A percentile compares a stretch with the other conserved stretches of the same genome.
Evolutionary conservation across 805 yeast genomes (phyloP).

Genomic region (Wickerhamiella nectarea): DNA sequence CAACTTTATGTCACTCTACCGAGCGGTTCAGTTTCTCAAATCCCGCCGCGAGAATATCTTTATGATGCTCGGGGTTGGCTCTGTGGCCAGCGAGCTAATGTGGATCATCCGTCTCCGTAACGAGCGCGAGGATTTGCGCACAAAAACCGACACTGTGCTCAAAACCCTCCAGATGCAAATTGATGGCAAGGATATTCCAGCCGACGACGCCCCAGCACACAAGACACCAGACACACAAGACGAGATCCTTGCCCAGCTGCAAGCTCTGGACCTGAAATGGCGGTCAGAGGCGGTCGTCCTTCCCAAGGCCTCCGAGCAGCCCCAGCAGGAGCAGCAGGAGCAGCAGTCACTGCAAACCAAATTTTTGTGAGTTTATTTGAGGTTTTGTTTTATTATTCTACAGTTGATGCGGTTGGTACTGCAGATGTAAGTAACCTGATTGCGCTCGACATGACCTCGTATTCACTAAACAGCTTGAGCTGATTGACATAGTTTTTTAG

Average conservation of each 20-base stretch:
- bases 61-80: conserved; percentile 31
- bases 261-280: conserved; percentile 22
- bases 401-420: conserved; percentile 39
- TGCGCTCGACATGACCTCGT: conserved; percentile 67
- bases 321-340: not conserved
- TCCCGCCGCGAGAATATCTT: conserved; percentile 6
- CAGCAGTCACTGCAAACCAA: not conserved
- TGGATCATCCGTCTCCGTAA: conserved; percentile 34
- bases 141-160: conserved; percentile 29
- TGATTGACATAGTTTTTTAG: conserved; percentile 67
- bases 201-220: conserved; percentile 23
- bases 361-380: not conserved
- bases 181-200: conserved; percentile 31
- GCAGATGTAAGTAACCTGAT: conserved; percentile 57
- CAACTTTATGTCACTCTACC: not conserved
- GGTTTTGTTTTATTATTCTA: not conserved
- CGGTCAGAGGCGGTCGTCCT: conserved; percentile 6
- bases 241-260: conserved; percentile 20
- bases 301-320: not conserved
- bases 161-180: conserved; percentile 30
- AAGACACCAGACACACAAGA: conserved; percentile 15
- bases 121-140: conserved; percentile 29
- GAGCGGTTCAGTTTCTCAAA: not conserved
- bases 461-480: conserved; percentile 56
- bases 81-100: conserved; percentile 36